Percentiles rank a stretch among this genome's conserved stretches.
Conservation (phyloP, 148 eudicot genomes). For the Chenopodium formosanum region DNA sequence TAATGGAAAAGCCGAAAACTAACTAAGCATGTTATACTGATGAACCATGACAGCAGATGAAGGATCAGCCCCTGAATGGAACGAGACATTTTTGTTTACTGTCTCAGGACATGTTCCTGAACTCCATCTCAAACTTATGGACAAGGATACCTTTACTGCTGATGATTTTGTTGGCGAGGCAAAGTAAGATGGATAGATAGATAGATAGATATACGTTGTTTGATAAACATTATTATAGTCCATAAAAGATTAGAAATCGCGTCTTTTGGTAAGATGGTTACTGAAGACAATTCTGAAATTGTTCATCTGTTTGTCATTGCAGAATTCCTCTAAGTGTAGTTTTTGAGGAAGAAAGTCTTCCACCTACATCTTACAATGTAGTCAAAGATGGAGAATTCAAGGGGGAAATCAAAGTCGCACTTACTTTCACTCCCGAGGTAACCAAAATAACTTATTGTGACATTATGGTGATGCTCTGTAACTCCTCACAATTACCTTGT, state of each 20-base stretch:
- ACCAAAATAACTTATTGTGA: background rate
- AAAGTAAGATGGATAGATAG: constrained; percentile 34
- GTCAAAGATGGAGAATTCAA: constrained; percentile 59
- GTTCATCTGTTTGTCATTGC: constrained; percentile 7
- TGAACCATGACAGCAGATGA: constrained; percentile 41
- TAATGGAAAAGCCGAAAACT: background rate
- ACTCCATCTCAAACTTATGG: constrained; percentile 57
- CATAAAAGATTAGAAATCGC: background rate
- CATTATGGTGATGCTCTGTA: background rate
- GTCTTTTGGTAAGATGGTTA: background rate
- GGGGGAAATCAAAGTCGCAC: constrained; percentile 67
- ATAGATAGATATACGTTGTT: background rate
- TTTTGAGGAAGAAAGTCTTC: constrained; percentile 50
- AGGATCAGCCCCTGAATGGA: constrained; percentile 73
- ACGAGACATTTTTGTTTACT: constrained; percentile 69
- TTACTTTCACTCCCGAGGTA: constrained; percentile 67
- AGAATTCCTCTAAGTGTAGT: constrained; percentile 56
- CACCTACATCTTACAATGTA: constrained; percentile 55
- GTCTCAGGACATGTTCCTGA: constrained; percentile 45
- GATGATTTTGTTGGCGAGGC: constrained; percentile 85
- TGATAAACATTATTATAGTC: background rate
- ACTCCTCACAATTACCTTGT: background rate
- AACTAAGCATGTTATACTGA: background rate
- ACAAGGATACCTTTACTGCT: constrained; percentile 48
- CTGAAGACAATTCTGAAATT: background rate